Base-by-base conservation (phyloP, 129 eudicot species). In the Flaveria linearis region DNA sequence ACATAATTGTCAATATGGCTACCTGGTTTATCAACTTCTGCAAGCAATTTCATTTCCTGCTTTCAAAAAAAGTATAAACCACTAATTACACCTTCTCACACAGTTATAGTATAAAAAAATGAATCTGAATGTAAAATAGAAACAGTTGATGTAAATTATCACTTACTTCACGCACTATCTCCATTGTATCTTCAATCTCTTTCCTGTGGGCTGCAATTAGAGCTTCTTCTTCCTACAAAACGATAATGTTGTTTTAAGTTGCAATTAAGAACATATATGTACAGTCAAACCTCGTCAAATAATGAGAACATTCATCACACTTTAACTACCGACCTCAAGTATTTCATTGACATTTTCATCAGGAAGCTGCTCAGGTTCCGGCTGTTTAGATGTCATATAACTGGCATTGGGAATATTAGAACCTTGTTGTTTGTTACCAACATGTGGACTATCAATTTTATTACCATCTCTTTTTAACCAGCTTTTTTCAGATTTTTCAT, bases 141-240 rank as follows among this genome's bases (percentile, higher is more conserved):
- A 75, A n/a, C 9, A 8, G 42, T 14, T 51, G 39, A 42, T 64
- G 33, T 1, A 53, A 50, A 39, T 26, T 9, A 9, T 67, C 63
- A 75, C 90, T 88, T 83, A 89, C 98, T 74, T 94, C 98, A 43
- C 98, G 97, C 73, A 94, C 98, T 39, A 91, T 94, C 86, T 91
- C 98, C 98, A 94, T 94, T 4, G 98, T 94, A 83, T 94, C 98
- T 84, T 94, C 98, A 53, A 94, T 94, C 86, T 91, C 97, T 82
- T 91, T 94, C 76, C 98, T 82, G 71, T 94, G 98, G 53, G 98
- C 97, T 11, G 96, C 89, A 60, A 94, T 89, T 64, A 94, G 83
- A n/a, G 98, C 98, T 80, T 87, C 98, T 82, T 94, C 98, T 72
- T 91, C 98, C 97, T 94, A 74, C 66, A 83, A 45, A 56, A 56